Conservation (phyloP, 139 green algal genomes). For the Micractinium sp. region DNA sequence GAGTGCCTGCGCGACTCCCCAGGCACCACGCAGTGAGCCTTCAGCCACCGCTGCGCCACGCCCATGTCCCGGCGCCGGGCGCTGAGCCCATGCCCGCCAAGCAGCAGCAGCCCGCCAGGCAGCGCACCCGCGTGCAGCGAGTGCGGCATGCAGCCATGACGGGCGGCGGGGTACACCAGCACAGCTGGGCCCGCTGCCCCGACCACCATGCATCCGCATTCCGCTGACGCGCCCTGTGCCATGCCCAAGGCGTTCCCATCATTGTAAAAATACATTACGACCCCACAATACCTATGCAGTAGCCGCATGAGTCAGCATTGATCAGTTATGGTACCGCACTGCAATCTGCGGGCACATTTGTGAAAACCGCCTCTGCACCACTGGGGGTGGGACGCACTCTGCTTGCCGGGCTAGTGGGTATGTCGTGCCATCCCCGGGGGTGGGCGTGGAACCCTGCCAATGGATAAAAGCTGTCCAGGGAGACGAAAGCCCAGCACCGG, state of each 20-base stretch:
- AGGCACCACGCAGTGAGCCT: not conserved
- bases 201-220: not conserved
- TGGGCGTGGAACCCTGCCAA: no score
- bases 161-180: constrained; percentile 7
- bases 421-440: no score
- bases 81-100: not conserved
- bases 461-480: no score
- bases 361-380: no score
- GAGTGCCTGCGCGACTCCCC: constrained; percentile 9
- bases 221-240: not conserved
- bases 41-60: not conserved
- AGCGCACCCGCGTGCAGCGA: not conserved
- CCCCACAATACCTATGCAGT: no score
- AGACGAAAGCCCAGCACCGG: no score
- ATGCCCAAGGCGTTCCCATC: not conserved
- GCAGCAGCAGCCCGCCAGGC: not conserved
- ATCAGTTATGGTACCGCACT: no score
- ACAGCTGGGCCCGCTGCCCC: constrained; percentile 13
- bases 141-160: constrained; percentile 5
- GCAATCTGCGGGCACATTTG: no score
- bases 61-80: not conserved
- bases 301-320: no score
- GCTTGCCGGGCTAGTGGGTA: no score
- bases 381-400: no score
- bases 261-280: no score